phyloP scores from a whole-genome alignment of 1,139 yeast genomes.

The Debaryomyces udenii region DNA sequence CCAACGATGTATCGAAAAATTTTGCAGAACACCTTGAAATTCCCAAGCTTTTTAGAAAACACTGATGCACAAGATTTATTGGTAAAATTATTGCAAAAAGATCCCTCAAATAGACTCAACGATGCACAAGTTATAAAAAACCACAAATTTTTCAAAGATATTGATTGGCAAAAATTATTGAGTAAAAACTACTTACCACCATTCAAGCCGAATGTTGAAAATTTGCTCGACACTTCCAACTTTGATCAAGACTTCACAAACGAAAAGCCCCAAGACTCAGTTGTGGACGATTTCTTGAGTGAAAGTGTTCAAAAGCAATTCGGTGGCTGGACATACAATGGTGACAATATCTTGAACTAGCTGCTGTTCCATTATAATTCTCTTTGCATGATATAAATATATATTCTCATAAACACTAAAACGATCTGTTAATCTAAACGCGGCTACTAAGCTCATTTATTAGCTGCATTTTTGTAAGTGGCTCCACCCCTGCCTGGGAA shows the following conservation, averaged over 20 bases:
- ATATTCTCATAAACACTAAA: constrained; percentile 3
- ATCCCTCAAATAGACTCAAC: constrained; percentile 76
- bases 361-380: not conserved
- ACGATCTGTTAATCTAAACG: not conserved
- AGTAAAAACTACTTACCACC: constrained; percentile 94
- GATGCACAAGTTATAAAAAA: constrained; percentile 86
- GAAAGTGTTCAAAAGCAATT: constrained; percentile 94
- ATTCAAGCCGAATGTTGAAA: constrained; percentile 88
- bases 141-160: constrained; percentile 86
- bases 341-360: constrained; percentile 39
- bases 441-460: constrained; percentile 15
- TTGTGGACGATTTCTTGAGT: constrained; percentile 86
- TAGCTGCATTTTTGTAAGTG: constrained; percentile 44
- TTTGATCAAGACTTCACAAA: constrained; percentile 91
- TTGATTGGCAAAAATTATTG: constrained; percentile 86
- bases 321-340: constrained; percentile 98
- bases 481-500: constrained; percentile 48
- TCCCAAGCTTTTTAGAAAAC: constrained; percentile 83
- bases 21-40: constrained; percentile 81
- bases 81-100: constrained; percentile 76
- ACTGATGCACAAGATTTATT: constrained; percentile 85
- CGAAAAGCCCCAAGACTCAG: constrained; percentile 94
- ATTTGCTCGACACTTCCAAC: constrained; percentile 86
- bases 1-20: constrained; percentile 94
- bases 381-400: constrained; percentile 7